Evolutionary conservation across 257 asterid species (phyloP).

Genomic region (Nicotiana knightiana): DNA sequence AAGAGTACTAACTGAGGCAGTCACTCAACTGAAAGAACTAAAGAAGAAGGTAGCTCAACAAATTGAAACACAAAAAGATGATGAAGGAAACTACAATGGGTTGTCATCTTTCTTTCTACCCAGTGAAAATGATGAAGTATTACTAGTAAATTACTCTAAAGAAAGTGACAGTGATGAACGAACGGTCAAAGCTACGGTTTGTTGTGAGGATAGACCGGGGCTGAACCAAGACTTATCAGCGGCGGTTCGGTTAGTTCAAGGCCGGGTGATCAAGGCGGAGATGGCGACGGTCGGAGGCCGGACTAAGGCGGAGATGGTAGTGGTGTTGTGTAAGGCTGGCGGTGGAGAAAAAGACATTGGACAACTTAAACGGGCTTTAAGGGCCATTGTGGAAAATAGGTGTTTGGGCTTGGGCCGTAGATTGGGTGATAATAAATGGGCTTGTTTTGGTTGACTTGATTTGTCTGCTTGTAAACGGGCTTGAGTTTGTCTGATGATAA

Average conservation of each 20-base stretch:
- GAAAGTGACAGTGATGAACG: not conserved
- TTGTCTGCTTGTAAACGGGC: not conserved
- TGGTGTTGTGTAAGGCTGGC: constrained; percentile 12
- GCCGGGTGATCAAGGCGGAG: constrained; percentile 29
- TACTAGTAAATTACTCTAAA: not conserved
- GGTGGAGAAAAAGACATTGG: constrained; percentile 18
- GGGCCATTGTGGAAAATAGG: constrained; percentile 27
- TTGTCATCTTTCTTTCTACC: constrained; percentile 22
- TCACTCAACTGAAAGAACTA: constrained; percentile 24
- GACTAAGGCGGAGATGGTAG: constrained; percentile 38
- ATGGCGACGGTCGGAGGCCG: constrained; percentile 38
- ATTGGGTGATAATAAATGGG: not conserved
- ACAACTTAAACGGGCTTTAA: constrained; percentile 27
- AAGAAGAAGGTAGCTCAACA: constrained; percentile 20
- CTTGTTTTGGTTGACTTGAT: not conserved
- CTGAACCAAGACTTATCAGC: constrained; percentile 19
- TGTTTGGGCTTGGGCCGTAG: constrained; percentile 16
- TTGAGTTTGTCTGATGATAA: not conserved
- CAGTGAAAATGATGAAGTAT: constrained; percentile 26
- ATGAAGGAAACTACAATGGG: not conserved
- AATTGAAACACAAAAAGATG: not conserved
- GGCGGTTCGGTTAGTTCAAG: constrained; percentile 22
- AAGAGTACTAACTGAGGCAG: constrained; percentile 30
- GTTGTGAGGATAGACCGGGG: constrained; percentile 33
- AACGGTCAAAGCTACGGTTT: constrained; percentile 18